phyloP scores from a whole-genome alignment of 768 basidiomycete species.

The Russula earlei region DNA sequence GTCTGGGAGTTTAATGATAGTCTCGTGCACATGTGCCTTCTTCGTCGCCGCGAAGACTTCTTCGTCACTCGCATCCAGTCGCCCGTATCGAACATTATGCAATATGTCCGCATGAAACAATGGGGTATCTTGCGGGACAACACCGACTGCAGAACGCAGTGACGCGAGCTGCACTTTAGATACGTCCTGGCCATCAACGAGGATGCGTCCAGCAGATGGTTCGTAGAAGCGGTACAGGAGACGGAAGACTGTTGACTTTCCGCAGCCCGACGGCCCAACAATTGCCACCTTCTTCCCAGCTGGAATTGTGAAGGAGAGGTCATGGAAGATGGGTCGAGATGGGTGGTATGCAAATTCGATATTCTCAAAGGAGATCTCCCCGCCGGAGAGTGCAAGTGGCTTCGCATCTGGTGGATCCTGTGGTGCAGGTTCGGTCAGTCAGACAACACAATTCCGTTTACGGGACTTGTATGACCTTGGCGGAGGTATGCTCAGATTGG shows the following conservation, averaged over 20 bases:
- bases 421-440: background rate
- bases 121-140: constrained; percentile 97
- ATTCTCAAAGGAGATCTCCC: constrained; percentile 87
- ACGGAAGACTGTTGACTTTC: constrained; percentile 94
- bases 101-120: constrained; percentile 92
- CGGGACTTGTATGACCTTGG: constrained; percentile 31
- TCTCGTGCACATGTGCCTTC: constrained; percentile 81
- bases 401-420: constrained; percentile 64
- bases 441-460: background rate
- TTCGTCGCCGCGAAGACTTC: constrained; percentile 77
- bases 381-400: constrained; percentile 64
- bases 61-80: constrained; percentile 77
- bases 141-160: constrained; percentile 70
- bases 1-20: constrained; percentile 73
- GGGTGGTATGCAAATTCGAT: constrained; percentile 88
- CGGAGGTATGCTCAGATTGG: constrained; percentile 67
- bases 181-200: constrained; percentile 84
- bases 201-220: constrained; percentile 69
- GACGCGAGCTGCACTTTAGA: constrained; percentile 59
- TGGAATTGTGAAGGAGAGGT: constrained; percentile 84
- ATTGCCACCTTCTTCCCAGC: constrained; percentile 96
- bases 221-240: constrained; percentile 94
- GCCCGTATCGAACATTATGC: constrained; percentile 93
- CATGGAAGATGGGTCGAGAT: constrained; percentile 83
- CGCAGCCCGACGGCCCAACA: constrained; percentile 94